Conservation (phyloP, 441 rosid genomes). For the Adansonia gregorii region DNA sequence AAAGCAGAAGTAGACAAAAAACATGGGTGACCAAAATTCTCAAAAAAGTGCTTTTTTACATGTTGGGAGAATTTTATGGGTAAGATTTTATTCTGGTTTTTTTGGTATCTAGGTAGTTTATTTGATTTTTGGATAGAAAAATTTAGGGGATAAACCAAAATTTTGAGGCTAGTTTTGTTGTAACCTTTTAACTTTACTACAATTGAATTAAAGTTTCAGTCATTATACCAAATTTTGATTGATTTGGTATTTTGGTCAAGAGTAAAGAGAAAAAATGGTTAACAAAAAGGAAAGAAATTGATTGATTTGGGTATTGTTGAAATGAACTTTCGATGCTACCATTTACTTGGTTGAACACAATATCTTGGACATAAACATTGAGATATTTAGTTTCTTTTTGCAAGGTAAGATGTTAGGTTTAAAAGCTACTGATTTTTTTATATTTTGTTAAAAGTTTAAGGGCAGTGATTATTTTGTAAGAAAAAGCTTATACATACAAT, state of each 20-base stretch:
- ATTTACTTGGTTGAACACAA: not conserved
- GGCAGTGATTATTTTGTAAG: not conserved
- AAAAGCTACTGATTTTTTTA: not conserved
- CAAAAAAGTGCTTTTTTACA: not conserved
- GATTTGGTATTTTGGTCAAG: not conserved
- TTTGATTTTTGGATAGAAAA: not conserved
- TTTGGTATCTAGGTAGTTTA: not conserved
- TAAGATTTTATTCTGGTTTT: not conserved
- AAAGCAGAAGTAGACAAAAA: too few species aligned
- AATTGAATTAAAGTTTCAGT: not conserved
- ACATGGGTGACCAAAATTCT: too few species aligned
- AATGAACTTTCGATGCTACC: not conserved
- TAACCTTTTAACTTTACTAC: not conserved
- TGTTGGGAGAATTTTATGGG: not conserved
- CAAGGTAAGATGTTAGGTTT: not conserved
- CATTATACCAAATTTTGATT: not conserved
- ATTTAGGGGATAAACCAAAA: not conserved
- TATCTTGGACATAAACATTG: not conserved
- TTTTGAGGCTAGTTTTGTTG: not conserved
- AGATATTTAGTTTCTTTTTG: not conserved
- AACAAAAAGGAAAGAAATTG: not conserved
- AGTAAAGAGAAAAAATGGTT: not conserved
- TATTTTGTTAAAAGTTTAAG: not conserved
- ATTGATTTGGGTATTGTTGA: conserved; percentile 10
- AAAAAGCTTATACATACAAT: not conserved